Evolutionary conservation across 208 protist species (phyloP), one percentile per base, ranked within the genome.

Genomic region (Crithidia expoeki): DNA sequence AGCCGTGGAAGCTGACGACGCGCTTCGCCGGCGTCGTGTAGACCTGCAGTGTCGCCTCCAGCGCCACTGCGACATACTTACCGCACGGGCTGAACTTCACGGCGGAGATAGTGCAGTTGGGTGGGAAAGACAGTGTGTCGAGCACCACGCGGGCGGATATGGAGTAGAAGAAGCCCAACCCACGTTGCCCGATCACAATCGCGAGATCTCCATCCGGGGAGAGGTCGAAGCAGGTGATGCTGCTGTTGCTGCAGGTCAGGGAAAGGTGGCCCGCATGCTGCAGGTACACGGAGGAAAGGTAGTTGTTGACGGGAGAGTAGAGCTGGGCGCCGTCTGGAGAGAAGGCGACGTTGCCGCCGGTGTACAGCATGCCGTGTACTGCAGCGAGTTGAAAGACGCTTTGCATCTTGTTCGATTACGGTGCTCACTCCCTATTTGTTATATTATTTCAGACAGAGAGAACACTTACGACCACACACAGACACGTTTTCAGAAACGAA

Each of bases 301-400:
- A 93, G 74, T 95, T 97, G 76, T 94, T 86, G 0, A 97, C 92
- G 6, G 92, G 92, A 10, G 89, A 94, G 80, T 92, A 94, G 38
- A 97, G 83, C 65, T 86, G 80, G 23, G 79, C 68, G 46, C 88
- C 92, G 50, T 95, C 92, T 4, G 88, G 89, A 16, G 85, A 83
- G 74, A 97, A 97, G 65, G 57, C 68, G 40, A 97, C 83, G 78
- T 97, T 97, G 67, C 92, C 92, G 42, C 92, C 92, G 32, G 92
- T 97, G 82, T 97, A 97, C 25, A 97, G 83, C 92, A 94, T 97
- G 74, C 92, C 92, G 76, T 95, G 92, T 71, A 97, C 92, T 33
- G 92, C 84, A 3, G 89, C 92, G 19, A 97, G 79, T 76, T 97
- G 89, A 60, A 94, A 97, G 33, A 79, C 84, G 17, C 74, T 92